Conservation (phyloP, 495 filamentous ascomycete species). For the Hapsidospora chrysogenum region DNA sequence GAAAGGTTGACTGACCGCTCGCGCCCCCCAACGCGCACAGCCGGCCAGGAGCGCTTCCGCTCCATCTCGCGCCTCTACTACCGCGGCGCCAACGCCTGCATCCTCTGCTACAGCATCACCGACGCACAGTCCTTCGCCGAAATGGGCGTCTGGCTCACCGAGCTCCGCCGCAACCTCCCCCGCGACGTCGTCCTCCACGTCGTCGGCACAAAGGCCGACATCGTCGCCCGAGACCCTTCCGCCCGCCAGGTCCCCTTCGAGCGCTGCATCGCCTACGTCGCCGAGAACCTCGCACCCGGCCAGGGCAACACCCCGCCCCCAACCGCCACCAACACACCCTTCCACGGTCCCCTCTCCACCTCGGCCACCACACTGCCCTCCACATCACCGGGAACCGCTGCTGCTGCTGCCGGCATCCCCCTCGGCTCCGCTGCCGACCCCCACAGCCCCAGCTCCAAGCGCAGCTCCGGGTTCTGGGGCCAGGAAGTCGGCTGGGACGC, state of each 20-base stretch:
- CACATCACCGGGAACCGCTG: conserved; percentile 6
- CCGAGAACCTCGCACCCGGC: conserved; percentile 65
- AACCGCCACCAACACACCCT: conserved; percentile 26
- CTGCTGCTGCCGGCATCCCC: conserved; percentile 10
- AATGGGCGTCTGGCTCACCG: conserved; percentile 83
- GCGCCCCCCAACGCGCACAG: conserved; percentile 12
- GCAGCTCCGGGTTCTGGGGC: conserved; percentile 74
- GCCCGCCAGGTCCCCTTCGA: conserved; percentile 79
- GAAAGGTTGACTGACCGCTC: not conserved
- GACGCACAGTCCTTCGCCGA: conserved; percentile 72
- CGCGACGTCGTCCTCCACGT: conserved; percentile 81
- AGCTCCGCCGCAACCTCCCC: conserved; percentile 54
- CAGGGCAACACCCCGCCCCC: conserved; percentile 47
- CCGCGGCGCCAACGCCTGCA: conserved; percentile 81
- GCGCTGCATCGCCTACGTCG: conserved; percentile 83
- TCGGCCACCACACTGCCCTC: conserved; percentile 8
- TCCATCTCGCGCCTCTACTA: conserved; percentile 91
- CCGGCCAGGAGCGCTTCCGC: conserved; percentile 90
- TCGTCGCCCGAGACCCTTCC: conserved; percentile 65
- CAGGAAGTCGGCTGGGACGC: conserved; percentile 91
- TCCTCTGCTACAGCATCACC: conserved; percentile 91
- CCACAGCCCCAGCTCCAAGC: conserved; percentile 54
- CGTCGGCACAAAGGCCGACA: conserved; percentile 87
- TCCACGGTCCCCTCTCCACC: conserved; percentile 4
- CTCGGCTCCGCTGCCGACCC: conserved; percentile 22